Evolutionary conservation across 805 yeast genomes (phyloP).

Genomic region (Danielia oregonensis): DNA sequence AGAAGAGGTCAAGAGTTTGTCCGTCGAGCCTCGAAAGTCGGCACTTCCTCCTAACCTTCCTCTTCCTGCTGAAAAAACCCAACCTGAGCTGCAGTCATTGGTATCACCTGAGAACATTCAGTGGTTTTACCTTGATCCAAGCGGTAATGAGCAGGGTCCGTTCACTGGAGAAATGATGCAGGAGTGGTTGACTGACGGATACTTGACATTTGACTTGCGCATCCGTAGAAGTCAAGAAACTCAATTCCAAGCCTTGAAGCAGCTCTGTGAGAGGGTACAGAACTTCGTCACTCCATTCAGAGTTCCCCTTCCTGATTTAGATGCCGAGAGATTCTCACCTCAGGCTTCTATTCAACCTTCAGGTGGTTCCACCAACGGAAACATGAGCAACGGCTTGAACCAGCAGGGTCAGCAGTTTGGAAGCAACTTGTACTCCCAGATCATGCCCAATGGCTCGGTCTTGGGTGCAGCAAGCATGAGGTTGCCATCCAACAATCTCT

Average conservation of each 20-base stretch:
- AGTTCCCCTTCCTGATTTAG: slow-evolving; percentile 46
- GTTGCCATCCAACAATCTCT: slow-evolving; percentile 12
- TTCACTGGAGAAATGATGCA: slow-evolving; percentile 74
- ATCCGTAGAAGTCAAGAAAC: slow-evolving; percentile 59
- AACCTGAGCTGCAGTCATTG: slow-evolving; percentile 2
- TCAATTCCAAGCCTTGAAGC: slow-evolving; percentile 47
- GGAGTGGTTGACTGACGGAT: slow-evolving; percentile 64
- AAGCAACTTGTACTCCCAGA: slow-evolving; percentile 25
- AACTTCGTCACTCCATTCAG: slow-evolving; percentile 59
- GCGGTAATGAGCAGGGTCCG: slow-evolving; percentile 76
- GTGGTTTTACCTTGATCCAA: slow-evolving; percentile 75
- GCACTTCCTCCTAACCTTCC: slow-evolving; percentile 13
- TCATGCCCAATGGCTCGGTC: slow-evolving; percentile 22
- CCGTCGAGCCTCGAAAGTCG: background rate
- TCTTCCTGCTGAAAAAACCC: background rate
- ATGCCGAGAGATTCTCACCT: background rate
- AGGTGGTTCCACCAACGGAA: slow-evolving; percentile 1
- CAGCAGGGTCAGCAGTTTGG: slow-evolving; percentile 8
- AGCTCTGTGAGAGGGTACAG: slow-evolving; percentile 46
- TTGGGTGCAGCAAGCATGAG: slow-evolving; percentile 29
- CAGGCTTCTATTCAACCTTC: slow-evolving; percentile 2
- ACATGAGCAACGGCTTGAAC: too few relatives aligned
- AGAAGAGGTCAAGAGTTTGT: slow-evolving; percentile 1
- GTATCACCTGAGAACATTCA: slow-evolving; percentile 31
- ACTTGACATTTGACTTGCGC: slow-evolving; percentile 50